A percentile compares a stretch with the other conserved stretches of the same genome.
phyloP scores from a whole-genome alignment of 805 yeast species.

The Metschnikowia picachoensis region DNA sequence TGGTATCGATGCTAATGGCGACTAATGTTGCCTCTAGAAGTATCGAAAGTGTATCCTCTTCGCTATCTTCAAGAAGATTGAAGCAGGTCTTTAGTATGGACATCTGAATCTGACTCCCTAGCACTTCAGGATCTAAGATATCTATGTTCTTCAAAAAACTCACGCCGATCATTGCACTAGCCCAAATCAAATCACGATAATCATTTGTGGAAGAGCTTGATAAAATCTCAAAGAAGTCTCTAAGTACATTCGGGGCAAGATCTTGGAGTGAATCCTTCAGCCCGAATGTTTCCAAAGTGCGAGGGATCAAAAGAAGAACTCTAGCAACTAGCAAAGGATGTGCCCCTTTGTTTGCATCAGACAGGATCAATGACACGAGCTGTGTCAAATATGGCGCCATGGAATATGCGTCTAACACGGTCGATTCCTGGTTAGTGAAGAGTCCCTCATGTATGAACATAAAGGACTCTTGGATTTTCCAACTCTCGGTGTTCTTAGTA shows the following conservation, averaged over 20 bases:
- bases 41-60: slow-evolving; percentile 76
- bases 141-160: slow-evolving; percentile 42
- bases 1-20: slow-evolving; percentile 42
- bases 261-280: slow-evolving; percentile 26
- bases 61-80: slow-evolving; percentile 54
- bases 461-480: slow-evolving; percentile 39
- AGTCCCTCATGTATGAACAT: slow-evolving; percentile 39
- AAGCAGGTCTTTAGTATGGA: slow-evolving; percentile 37
- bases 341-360: not conserved
- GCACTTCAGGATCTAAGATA: slow-evolving; percentile 3
- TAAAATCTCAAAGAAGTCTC: slow-evolving; percentile 2
- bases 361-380: slow-evolving; percentile 2
- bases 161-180: slow-evolving; percentile 47
- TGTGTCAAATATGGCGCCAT: slow-evolving; percentile 9
- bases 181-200: slow-evolving; percentile 19
- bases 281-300: slow-evolving; percentile 51
- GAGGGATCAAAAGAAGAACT: slow-evolving; percentile 51
- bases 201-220: not conserved
- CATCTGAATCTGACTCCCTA: slow-evolving; percentile 28
- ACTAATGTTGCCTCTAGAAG: slow-evolving; percentile 66
- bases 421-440: slow-evolving; percentile 39
- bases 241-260: slow-evolving; percentile 29
- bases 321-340: slow-evolving; percentile 45
- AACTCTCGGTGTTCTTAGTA: slow-evolving; percentile 10
- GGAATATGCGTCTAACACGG: slow-evolving; percentile 7